A percentile compares a stretch with the other conserved stretches of the same genome.
Conservation (phyloP, 441 rosid genomes). For the Gossypium davidsonii region DNA sequence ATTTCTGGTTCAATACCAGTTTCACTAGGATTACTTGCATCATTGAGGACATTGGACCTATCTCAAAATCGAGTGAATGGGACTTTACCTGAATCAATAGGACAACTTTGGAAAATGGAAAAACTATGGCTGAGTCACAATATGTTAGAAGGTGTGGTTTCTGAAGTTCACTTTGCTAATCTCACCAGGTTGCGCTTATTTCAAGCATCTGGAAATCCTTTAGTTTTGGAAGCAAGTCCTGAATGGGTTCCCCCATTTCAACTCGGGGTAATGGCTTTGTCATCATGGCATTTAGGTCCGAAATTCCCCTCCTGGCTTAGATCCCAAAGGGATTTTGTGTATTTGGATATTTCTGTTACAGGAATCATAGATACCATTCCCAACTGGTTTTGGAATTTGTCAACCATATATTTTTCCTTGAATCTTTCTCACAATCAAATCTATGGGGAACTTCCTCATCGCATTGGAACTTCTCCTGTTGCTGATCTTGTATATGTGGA, state of each 20-base stretch:
- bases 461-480: neutral
- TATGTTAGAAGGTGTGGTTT: slow-evolving; percentile 12
- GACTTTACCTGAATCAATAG: slow-evolving; percentile 9
- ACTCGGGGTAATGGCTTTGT: neutral
- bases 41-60: slow-evolving; percentile 1
- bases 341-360: slow-evolving; percentile 11
- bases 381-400: slow-evolving; percentile 16
- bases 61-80: slow-evolving; percentile 13
- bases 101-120: neutral
- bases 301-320: slow-evolving; percentile 15
- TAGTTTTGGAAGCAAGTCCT: neutral
- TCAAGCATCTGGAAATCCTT: neutral
- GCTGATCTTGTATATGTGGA: slow-evolving; percentile 3
- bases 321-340: neutral
- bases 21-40: slow-evolving; percentile 10
- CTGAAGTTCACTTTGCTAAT: slow-evolving; percentile 21
- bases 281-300: slow-evolving; percentile 14
- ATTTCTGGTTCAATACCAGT: slow-evolving; percentile 20
- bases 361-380: slow-evolving; percentile 11
- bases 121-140: slow-evolving; percentile 3
- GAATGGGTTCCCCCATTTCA: slow-evolving; percentile 16
- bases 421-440: slow-evolving; percentile 16
- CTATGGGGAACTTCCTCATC: neutral
- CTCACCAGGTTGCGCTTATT: neutral
- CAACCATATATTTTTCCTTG: neutral